Evolutionary conservation across 441 rosid species (phyloP), one percentile per base, ranked within the genome.

Genomic region (Populus trichocarpa): DNA sequence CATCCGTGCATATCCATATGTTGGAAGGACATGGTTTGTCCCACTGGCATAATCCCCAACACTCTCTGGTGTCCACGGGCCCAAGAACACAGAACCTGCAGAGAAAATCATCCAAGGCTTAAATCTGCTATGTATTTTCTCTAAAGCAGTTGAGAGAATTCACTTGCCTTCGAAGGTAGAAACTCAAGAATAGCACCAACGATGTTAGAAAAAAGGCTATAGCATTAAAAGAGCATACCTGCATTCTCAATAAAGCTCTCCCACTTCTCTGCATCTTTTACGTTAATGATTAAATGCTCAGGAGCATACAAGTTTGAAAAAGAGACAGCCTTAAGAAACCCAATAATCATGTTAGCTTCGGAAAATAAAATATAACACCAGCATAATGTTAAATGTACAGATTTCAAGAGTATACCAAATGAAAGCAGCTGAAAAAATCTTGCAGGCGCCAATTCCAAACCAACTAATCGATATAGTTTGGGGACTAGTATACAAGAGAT

Each of bases 1-100:
- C 98, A 95, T 92, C 66, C 93, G 86, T 22, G 98, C 97, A 81
- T 88, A 95, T 4, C 99, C 98, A 36, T 95, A 95, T 0, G 99
- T 93, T 4, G 93, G 99, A 65, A 93, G 96, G 74, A 95, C 99
- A 23, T 93, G 98, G 83, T 95, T 95, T 76, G 98, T 95, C 22
- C 98, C 97, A 2, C 98, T 93, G 0, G 98, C 99, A 80, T 93
- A 92, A 77, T 92, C 98, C 70, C 96, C 99, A 53, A 93, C 94
- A 61, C 98, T 93, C 84, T 93, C 96, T 5, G 97, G 97, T 0
- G 98, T 93, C 98, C 99, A 93, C 40, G 84, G 88, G 28, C 98
- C 99, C 70, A 93, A 33, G 83, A 93, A 92, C 72, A 93, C 98
- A 0, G 98, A 95, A 33, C 99, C 96, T 89, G 86, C 71, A 79